Conservation (phyloP, 306 rosid species). For the Phaseolus lunatus region DNA sequence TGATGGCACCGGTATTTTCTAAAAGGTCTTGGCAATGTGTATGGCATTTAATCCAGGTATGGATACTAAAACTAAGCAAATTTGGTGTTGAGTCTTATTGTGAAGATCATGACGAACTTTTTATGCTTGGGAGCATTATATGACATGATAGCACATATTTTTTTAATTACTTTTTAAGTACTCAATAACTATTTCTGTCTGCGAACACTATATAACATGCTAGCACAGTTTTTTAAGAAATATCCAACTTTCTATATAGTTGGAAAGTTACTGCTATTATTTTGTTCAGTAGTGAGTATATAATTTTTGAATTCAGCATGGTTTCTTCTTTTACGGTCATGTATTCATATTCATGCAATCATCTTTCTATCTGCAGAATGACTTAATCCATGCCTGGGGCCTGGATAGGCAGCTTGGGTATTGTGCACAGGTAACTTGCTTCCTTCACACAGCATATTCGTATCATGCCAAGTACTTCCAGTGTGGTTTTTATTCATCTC, state of each 20-base stretch:
- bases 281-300: neutral
- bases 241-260: neutral
- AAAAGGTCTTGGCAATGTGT: slow-evolving; percentile 82
- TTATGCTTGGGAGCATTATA: slow-evolving; percentile 14
- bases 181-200: slow-evolving; percentile 6
- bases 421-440: slow-evolving; percentile 82
- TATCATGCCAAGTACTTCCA: neutral
- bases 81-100: neutral
- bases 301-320: slow-evolving; percentile 14
- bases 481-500: slow-evolving; percentile 33
- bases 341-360: slow-evolving; percentile 27
- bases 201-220: slow-evolving; percentile 32
- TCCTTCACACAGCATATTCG: slow-evolving; percentile 16
- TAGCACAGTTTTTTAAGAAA: neutral
- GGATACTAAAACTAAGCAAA: slow-evolving; percentile 25
- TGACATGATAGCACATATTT: slow-evolving; percentile 1
- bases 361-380: slow-evolving; percentile 69
- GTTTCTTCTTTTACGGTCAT: slow-evolving; percentile 32
- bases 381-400: slow-evolving; percentile 98
- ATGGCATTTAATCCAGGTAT: slow-evolving; percentile 95
- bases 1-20: slow-evolving; percentile 98
- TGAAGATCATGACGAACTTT: slow-evolving; percentile 34
- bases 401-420: slow-evolving; percentile 87
- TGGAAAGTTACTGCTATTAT: slow-evolving; percentile 12
- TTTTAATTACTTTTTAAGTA: neutral